phyloP scores from a whole-genome alignment of 768 basidiomycete species.

The Cystofilobasidium ferigula region DNA sequence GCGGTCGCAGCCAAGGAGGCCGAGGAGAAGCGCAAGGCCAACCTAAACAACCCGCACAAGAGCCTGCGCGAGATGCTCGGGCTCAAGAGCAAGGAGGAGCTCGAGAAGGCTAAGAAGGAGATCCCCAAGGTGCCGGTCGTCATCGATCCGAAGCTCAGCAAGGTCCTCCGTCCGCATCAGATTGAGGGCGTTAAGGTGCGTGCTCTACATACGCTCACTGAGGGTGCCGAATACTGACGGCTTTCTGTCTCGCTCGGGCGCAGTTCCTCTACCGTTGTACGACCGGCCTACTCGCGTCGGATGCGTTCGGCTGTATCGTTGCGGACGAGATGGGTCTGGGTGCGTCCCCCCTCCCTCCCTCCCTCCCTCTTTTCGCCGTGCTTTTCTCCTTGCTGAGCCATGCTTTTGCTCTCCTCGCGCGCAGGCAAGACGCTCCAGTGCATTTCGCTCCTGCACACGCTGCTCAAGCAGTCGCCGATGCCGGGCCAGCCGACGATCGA shows the following conservation, averaged over 20 bases:
- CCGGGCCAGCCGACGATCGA: slow-evolving; percentile 79
- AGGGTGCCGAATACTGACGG: background rate
- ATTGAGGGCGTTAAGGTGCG: slow-evolving; percentile 91
- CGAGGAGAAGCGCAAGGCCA: slow-evolving; percentile 49
- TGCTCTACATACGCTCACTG: too few relatives aligned
- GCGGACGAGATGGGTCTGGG: slow-evolving; percentile 98
- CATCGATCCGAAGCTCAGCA: slow-evolving; percentile 76
- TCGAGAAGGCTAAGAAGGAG: slow-evolving; percentile 46
- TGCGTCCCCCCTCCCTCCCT: slow-evolving; percentile 32
- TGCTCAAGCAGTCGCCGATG: slow-evolving; percentile 87
- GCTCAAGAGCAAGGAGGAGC: slow-evolving; percentile 48
- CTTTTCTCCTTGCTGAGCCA: too few relatives aligned
- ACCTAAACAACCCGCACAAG: slow-evolving; percentile 77
- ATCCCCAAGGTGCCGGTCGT: slow-evolving; percentile 82
- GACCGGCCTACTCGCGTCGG: slow-evolving; percentile 81
- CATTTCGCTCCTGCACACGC: slow-evolving; percentile 86
- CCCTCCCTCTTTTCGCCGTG: too few relatives aligned
- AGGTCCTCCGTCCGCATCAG: slow-evolving; percentile 91
- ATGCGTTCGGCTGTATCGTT: slow-evolving; percentile 86
- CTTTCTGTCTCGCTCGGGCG: too few relatives aligned
- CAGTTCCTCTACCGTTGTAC: slow-evolving; percentile 94
- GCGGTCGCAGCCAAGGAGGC: slow-evolving; percentile 42
- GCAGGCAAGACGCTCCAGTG: slow-evolving; percentile 83
- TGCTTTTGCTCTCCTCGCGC: too few relatives aligned
- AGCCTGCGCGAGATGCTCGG: slow-evolving; percentile 69